Base-by-base conservation (phyloP, 2,329 filamentous ascomycete species). In the Fusarium pseudograminearum region DNA sequence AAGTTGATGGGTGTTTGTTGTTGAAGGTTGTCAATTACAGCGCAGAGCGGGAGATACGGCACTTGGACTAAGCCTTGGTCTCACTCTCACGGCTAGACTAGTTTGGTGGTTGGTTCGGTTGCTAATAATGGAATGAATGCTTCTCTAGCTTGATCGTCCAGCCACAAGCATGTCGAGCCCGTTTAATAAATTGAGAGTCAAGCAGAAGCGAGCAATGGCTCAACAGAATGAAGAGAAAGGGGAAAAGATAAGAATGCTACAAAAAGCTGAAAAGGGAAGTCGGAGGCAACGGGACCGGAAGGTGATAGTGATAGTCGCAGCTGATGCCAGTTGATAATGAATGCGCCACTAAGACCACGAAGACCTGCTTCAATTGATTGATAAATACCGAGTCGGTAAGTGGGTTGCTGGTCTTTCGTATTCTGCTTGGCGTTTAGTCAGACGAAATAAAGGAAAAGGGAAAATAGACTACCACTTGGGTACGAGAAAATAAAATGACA, bases 351-450 rank as follows among this genome's bases (percentile, higher is more conserved):
- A 57, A 57, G 57, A 53, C 66, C 60, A 53, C 52, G 71, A 73
- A 73, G 68, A 73, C 71, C 71, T 38, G 71, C 71, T 73, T 71
- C 68, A 66, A 60, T 65, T 48, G 41, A 53, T 63, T 16, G 24
- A 33, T 22, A 51, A 30, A 30, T 30, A 30, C 28, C 28, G 28
- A 30, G 46, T 31, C 20, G n/a, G 26, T 65, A 38, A 40, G 54
- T 65, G 30, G 34, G 42, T 48, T 46, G 56, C 26, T 56, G 55
- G n/a, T 52, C 34, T 41, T 38, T 58, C 33, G 62, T 68, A 51
- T 41, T 61, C 56, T 47, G 24, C 41, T 44, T 44, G 45, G 46
- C 34, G 57, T 69, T 65, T 56, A 57, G 57, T 66, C 22, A 57
- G 38, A 69, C 33, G 38, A 56, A 22, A 40, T 34, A 70, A 63